Evolutionary conservation across 192 early-diverging fungal species (phyloP).

Genomic region (Thoreauomyces humboldtii): DNA sequence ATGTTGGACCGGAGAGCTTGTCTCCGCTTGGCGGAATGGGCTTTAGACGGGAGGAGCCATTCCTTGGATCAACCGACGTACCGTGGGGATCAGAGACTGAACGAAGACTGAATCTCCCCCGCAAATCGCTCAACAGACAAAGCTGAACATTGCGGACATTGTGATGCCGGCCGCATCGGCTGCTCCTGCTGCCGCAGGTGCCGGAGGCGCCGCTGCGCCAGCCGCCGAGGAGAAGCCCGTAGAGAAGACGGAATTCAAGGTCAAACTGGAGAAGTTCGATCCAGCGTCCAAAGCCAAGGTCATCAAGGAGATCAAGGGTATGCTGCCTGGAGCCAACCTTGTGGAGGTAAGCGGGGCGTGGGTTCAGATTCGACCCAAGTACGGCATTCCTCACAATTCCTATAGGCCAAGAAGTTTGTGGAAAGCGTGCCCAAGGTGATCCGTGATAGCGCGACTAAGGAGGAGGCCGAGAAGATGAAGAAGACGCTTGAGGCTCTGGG

Average conservation of each 20-base stretch:
- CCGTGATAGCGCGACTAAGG: conserved; percentile 84
- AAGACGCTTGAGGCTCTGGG: conserved; percentile 89
- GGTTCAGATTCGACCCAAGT: not conserved
- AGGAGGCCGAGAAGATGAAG: conserved; percentile 98
- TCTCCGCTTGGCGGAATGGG: too few species aligned
- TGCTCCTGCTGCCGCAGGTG: conserved; percentile 56
- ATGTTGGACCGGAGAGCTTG: not conserved
- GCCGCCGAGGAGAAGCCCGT: conserved; percentile 74
- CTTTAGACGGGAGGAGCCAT: too few species aligned
- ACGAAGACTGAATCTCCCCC: too few species aligned
- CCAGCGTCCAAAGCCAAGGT: conserved; percentile 94
- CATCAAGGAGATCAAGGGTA: conserved; percentile 94
- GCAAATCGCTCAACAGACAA: conserved; percentile 60
- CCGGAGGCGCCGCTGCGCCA: conserved; percentile 66
- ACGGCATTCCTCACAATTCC: too few species aligned
- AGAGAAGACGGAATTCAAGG: conserved; percentile 92
- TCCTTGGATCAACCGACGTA: too few species aligned
- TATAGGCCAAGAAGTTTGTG: conserved; percentile 97
- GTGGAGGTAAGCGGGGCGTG: conserved; percentile 67
- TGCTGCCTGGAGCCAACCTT: conserved; percentile 90
- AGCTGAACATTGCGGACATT: conserved; percentile 91
- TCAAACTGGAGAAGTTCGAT: conserved; percentile 95
- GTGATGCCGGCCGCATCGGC: conserved; percentile 76
- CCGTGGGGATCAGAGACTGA: too few species aligned
- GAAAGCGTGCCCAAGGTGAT: conserved; percentile 96